phyloP scores from a whole-genome alignment of 495 filamentous ascomycete genomes.

The Hypoxylon perforatum region DNA sequence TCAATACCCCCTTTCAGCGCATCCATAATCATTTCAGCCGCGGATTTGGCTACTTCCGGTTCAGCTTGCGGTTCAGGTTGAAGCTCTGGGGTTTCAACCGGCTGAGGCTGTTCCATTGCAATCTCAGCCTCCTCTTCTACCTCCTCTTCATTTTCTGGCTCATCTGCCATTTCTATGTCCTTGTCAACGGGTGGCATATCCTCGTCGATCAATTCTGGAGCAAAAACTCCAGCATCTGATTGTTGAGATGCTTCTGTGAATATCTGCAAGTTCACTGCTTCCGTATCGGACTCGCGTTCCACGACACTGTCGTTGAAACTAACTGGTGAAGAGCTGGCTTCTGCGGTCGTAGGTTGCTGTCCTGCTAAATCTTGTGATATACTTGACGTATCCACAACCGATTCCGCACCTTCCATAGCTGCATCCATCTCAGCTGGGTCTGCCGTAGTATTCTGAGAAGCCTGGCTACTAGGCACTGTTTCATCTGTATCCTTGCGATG shows the following conservation, averaged over 20 bases:
- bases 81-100: conserved; percentile 3
- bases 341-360: conserved; percentile 13
- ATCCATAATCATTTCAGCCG: conserved; percentile 55
- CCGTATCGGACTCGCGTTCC: conserved; percentile 40
- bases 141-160: background rate
- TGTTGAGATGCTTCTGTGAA: conserved; percentile 47
- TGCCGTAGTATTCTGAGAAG: conserved; percentile 2
- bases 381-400: conserved; percentile 11
- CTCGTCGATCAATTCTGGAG: conserved; percentile 13
- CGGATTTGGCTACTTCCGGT: conserved; percentile 9
- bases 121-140: conserved; percentile 14
- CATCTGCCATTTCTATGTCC: conserved; percentile 14
- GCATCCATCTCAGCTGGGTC: conserved; percentile 11
- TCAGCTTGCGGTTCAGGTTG: background rate
- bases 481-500: conserved; percentile 26
- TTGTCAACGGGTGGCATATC: conserved; percentile 15
- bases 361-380: conserved; percentile 24
- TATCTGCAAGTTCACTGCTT: conserved; percentile 46
- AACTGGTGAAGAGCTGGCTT: conserved; percentile 9
- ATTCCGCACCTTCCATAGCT: conserved; percentile 18
- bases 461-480: conserved; percentile 31
- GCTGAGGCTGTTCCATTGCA: conserved; percentile 1
- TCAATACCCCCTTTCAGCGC: conserved; percentile 63
- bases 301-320: conserved; percentile 16
- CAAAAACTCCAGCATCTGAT: conserved; percentile 29